Base-by-base conservation (phyloP, 306 rosid genomes). In the Quercus parvula region DNA sequence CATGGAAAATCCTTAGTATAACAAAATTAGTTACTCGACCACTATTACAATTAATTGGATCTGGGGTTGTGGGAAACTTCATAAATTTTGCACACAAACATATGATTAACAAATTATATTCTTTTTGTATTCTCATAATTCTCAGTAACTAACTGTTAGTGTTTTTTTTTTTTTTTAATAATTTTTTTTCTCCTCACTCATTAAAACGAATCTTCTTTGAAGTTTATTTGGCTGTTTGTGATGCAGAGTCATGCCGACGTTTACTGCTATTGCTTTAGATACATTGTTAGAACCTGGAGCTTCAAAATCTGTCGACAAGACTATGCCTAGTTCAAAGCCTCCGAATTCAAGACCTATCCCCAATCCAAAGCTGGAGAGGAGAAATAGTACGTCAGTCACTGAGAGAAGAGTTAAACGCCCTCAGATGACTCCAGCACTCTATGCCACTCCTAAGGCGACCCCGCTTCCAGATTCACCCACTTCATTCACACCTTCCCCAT, bases 401-500 rank as follows among this genome's bases (percentile, higher is more conserved):
- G 91, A 85, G 62, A 83, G 78, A 71, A 91, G 82, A 84, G 79
- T 78, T 38, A 81, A 61, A 31, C 92, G 97, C 20, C 96, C 96
- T 74, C 94, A 41, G 58, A 81, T 96, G 8, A 93, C 80, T 75
- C 99, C 99, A 0, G 83, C 99, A 8, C 96, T 96, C 7, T 96
- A 96, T 78, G 78, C 94, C 69, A 96, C 98, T 64, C 99, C 99
- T 31, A 94, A 84, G 84, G 86, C 92, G 74, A 91, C 91, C 5
- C 92, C 97, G 2, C 91, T 96, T 68, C 97, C 96, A 0, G 99
- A 89, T 86, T 85, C 90, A 0, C 98, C 98, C 59, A 85, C 98
- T 41, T 90, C 96, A 0, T 96, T 91, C 79, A 83, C 98, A 30
- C 98, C 99, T 68, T 93, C 98, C 5, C 99, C 99, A 0, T 96